These are phyloP conservation scores for Alternaria sp. DNA, from an alignment of 2,329 filamentous ascomycete genomes.

Conservation along the genomic window DNA sequence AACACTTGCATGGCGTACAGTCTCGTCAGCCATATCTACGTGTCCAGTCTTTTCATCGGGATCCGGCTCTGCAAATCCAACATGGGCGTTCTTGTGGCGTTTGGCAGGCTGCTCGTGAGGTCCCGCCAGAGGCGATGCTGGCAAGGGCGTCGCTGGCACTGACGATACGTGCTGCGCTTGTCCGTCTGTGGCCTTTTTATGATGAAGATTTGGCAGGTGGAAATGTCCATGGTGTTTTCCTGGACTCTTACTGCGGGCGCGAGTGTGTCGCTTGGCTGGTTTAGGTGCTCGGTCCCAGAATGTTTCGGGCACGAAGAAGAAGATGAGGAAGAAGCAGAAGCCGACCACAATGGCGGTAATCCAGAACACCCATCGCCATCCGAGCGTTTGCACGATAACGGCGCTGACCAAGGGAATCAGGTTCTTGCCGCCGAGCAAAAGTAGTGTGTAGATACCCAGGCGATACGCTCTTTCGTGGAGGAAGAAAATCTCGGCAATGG, in stretches of 20 bases:
- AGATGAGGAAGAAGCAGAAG: conserved; percentile 73
- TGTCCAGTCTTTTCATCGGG: conserved; percentile 3
- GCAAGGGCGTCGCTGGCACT: conserved; percentile 5
- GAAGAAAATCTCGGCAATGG: conserved; percentile 96
- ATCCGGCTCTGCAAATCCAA: conserved; percentile 60
- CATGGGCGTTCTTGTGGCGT: conserved; percentile 34
- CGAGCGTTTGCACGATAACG: conserved; percentile 75
- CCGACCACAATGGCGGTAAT: conserved; percentile 82
- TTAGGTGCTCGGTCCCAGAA: conserved; percentile 89
- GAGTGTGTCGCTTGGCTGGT: conserved; percentile 50
- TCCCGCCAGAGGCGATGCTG: conserved; percentile 3
- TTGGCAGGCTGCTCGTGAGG: conserved; percentile 14
- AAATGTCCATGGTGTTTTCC: conserved; percentile 36
- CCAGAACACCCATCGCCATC: conserved; percentile 94
- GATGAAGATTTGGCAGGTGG: conserved; percentile 29
- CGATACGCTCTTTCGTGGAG: conserved; percentile 92
- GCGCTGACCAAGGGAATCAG: conserved; percentile 86
- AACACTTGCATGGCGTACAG: conserved; percentile 8
- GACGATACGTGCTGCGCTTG: conserved; percentile 3
- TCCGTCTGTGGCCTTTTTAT: conserved; percentile 24
- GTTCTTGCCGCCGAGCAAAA: conserved; percentile 91
- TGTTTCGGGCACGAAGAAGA: conserved; percentile 91
- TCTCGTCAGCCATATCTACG: conserved; percentile 54
- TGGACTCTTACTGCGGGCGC: conserved; percentile 35
- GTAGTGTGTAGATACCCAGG: conserved; percentile 88